A percentile compares a stretch with the other conserved stretches of the same genome.
phyloP scores from a whole-genome alignment of 441 rosid species.

The Populus hybrid region DNA sequence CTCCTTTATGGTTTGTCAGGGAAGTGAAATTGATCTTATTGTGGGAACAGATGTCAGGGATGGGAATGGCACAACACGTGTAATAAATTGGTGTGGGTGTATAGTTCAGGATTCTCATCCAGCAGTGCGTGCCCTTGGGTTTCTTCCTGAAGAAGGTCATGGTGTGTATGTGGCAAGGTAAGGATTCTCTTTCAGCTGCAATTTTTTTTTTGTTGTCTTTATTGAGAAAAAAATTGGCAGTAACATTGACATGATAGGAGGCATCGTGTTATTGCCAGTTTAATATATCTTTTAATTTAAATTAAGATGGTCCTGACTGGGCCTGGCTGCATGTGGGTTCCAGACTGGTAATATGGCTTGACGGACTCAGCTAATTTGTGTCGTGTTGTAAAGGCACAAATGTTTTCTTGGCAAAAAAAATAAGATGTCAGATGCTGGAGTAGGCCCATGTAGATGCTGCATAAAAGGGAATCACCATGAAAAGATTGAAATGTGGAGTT shows the following conservation, averaged over 20 bases:
- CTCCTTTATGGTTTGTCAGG: conserved; percentile 49
- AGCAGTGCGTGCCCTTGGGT: conserved; percentile 99
- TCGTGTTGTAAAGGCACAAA: neutral
- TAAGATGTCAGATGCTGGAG: no score
- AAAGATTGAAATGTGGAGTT: neutral
- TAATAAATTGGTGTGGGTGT: conserved; percentile 93
- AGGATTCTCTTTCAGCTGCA: conserved; percentile 6
- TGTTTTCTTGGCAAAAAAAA: neutral
- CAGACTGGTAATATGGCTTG: neutral
- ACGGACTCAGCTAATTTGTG: neutral
- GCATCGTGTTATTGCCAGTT: neutral
- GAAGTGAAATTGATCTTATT: conserved; percentile 65
- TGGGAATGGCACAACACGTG: conserved; percentile 94
- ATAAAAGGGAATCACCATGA: neutral
- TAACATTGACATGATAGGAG: neutral
- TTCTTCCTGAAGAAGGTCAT: conserved; percentile 99
- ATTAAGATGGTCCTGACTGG: neutral
- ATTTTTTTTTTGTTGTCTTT: neutral
- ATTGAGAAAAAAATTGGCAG: neutral
- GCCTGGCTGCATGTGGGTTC: neutral
- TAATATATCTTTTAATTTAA: neutral
- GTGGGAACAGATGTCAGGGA: conserved; percentile 94
- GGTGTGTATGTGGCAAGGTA: conserved; percentile 93
- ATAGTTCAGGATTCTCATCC: conserved; percentile 94
- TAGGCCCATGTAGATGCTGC: neutral